Percentiles rank a stretch among this genome's conserved stretches.
phyloP scores from a whole-genome alignment of 352 stramenopile genomes.

The Pythium sp. region DNA sequence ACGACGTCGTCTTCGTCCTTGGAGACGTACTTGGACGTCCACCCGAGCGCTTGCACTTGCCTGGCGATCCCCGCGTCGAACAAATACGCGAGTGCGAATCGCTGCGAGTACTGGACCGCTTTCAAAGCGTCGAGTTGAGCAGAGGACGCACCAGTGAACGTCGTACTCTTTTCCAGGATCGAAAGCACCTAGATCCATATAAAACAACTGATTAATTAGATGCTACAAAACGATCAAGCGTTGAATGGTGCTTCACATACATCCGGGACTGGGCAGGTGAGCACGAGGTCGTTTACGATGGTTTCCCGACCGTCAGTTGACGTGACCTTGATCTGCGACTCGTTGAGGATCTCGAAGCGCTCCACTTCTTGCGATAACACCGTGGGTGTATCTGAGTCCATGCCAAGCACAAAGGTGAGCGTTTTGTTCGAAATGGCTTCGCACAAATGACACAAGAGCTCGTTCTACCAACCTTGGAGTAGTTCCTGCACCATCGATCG shows the following conservation, averaged over 20 bases:
- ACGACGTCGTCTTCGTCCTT: conserved; percentile 56
- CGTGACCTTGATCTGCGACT: conserved; percentile 42
- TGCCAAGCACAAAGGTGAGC: not conserved
- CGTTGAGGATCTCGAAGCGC: conserved; percentile 53
- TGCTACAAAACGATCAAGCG: not conserved
- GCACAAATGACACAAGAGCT: not conserved
- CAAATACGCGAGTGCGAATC: conserved; percentile 62
- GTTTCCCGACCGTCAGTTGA: conserved; percentile 38
- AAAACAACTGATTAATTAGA: not conserved
- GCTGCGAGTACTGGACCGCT: conserved; percentile 59
- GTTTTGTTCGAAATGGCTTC: not conserved
- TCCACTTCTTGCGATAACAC: conserved; percentile 42
- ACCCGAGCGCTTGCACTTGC: conserved; percentile 41
- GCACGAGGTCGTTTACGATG: conserved; percentile 63
- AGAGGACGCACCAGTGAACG: conserved; percentile 25
- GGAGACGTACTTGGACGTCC: conserved; percentile 64
- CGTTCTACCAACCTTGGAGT: conserved; percentile 25
- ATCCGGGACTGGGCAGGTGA: conserved; percentile 65
- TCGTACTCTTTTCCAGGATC: conserved; percentile 49
- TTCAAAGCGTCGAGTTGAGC: conserved; percentile 36
- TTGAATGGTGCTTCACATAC: conserved; percentile 15
- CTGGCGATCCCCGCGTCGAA: conserved; percentile 44
- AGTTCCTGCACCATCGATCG: conserved; percentile 52
- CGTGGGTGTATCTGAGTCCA: conserved; percentile 32
- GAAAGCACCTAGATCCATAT: conserved; percentile 27